Base-by-base conservation (phyloP, 768 basidiomycete species). In the Xerocomellus chrysenteron region DNA sequence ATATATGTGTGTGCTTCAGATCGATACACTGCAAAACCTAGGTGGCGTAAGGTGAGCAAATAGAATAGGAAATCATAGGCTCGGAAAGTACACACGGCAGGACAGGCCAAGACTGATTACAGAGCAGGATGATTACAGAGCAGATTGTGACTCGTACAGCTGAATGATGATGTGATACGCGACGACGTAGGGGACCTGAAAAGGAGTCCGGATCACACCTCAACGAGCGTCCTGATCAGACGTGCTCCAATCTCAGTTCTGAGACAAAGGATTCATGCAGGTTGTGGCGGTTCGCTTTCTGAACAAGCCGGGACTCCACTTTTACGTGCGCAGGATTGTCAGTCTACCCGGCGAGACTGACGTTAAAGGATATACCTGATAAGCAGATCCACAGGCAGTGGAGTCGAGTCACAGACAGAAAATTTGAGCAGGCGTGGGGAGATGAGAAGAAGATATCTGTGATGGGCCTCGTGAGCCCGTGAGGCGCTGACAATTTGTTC, bases 11-110 rank as follows among this genome's bases (percentile, higher is more conserved):
- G 56, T 49, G 39, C 33, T 47, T 63, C 41, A 60, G 60, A 50
- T 62, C 58, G 40, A 50, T 66, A 54, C 63, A 72, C 68, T 47
- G 56, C 56, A 63, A 56, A 65, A 28, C 55, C 61, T 59, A 50
- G 21, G 54, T 55, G 62, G 56, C 55, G 50, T 49, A 49, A 49
- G 35, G 19, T 40, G 40, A 47, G 37, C 52, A 54, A 54, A 65
- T 61, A 44, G 33, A 41, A 17, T 28, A 37, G 11, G 51, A 47
- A 24, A 61, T 7, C 47, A 44, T 32, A 19, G 4, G 50, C 39
- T 50, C 21, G 2, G 21, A 50, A 57, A 45, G 37, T 39, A 56
- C 68, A 44, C 55, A 70, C 66, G 50, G 16, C 10, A 56, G 26
- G 42, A 55, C 35, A 52, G 32, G 41, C 32, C 47, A 41, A 28